Base-by-base conservation (phyloP, 2,329 filamentous ascomycete species). In the Drechslerella dactyloides region DNA sequence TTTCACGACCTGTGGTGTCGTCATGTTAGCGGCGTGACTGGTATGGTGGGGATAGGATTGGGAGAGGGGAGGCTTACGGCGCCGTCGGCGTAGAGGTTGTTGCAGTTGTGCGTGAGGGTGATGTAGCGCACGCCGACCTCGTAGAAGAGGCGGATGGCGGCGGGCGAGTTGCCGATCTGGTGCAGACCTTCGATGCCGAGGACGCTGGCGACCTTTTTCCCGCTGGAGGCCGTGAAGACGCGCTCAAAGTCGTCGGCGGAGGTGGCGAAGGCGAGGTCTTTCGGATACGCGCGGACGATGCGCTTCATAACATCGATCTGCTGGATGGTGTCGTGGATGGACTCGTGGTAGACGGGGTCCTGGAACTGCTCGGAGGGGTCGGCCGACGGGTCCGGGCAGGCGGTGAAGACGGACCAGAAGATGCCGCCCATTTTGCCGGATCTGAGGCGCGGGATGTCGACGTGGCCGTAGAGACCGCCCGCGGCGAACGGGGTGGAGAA, bases 41-140 rank as follows among this genome's bases (percentile, higher is more conserved):
- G 37, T 42, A 13, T 6, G 37, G 37, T 42, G 37, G 37, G n/a
- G n/a, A n/a, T n/a, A 42, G 2, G 37, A 59, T 11, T 55, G 59
- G 6, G 37, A 21, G 13, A 82, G 75, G 0, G 85, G 84, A 30
- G 4, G 59, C 68, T 56, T 60, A 72, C 60, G 24, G 93, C 93
- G 2, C 92, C 90, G 78, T 97, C 93, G 54, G 92, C 91, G 79
- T 90, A 97, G 55, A 83, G 85, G 80, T 96, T 97, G 79, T 96
- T 90, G 80, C 93, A 97, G 79, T 96, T 96, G 82, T 96, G 93
- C 1, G 91, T 96, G 15, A 97, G 82, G 0, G 93, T 97, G 17
- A 89, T 88, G 77, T 97, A 97, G 55, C 91, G 87, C 3, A 93
- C 92, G 1, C 93, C 93, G 1, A 96, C 83, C 1, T 84, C 82